Evolutionary conservation across 2,329 filamentous ascomycete genomes (phyloP).

Genomic region (Talaromyces islandicus): DNA sequence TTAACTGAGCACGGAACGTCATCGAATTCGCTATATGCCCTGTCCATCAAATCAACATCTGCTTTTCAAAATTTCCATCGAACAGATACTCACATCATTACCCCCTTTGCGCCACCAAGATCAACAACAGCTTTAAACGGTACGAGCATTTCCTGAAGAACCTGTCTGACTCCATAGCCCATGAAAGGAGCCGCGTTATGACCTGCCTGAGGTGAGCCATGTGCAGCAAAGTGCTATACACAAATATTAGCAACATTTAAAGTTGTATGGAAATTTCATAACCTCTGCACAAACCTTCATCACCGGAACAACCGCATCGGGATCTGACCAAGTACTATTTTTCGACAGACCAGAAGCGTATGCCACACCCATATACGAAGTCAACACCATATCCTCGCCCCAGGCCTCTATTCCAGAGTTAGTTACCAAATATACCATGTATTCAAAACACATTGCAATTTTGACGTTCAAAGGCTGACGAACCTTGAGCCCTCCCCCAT

Average conservation of each 20-base stretch:
- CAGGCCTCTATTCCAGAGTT: constrained; percentile 31
- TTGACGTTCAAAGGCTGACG: not conserved
- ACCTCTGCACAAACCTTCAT: constrained; percentile 31
- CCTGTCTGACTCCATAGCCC: constrained; percentile 39
- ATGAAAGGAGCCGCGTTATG: constrained; percentile 42
- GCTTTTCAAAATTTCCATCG: not conserved
- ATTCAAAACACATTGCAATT: too few species aligned
- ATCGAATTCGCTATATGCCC: not conserved
- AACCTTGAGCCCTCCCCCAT: constrained; percentile 40
- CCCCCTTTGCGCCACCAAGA: constrained; percentile 36
- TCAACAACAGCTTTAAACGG: constrained; percentile 42
- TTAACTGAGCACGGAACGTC: not conserved
- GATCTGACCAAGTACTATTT: constrained; percentile 37
- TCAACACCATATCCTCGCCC: constrained; percentile 43
- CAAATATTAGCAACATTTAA: not conserved
- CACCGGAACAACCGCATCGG: constrained; percentile 39
- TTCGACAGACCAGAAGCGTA: constrained; percentile 41
- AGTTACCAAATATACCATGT: not conserved
- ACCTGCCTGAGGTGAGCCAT: constrained; percentile 38
- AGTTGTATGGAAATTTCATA: too few species aligned
- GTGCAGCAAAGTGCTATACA: constrained; percentile 38
- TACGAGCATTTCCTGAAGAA: constrained; percentile 37
- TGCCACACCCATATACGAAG: constrained; percentile 41
- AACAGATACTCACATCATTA: constrained; percentile 35
- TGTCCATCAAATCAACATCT: not conserved